phyloP scores from a whole-genome alignment of 352 stramenopile species.

The Globisporangium yorkense region DNA sequence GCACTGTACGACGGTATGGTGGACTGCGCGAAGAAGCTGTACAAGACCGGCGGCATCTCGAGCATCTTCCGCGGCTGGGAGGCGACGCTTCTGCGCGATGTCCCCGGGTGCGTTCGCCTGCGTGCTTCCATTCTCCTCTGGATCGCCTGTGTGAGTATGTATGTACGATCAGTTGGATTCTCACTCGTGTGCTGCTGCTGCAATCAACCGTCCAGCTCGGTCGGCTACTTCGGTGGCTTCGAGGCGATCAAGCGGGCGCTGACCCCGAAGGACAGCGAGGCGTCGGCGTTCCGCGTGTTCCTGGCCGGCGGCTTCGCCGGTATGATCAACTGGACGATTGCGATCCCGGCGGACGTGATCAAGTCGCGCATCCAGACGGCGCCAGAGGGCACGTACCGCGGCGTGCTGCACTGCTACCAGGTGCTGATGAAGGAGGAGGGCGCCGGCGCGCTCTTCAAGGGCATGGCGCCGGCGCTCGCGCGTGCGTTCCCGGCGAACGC shows the following conservation, averaged over 20 bases:
- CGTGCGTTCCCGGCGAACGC: conserved; percentile 95
- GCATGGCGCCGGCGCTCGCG: conserved; percentile 91
- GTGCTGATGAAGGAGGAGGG: conserved; percentile 95
- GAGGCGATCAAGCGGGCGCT: conserved; percentile 88
- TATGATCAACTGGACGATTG: conserved; percentile 93
- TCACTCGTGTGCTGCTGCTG: neutral
- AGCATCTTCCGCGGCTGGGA: conserved; percentile 94
- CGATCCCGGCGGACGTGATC: conserved; percentile 94
- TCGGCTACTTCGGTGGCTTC: conserved; percentile 95
- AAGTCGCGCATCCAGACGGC: conserved; percentile 97
- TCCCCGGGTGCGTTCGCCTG: conserved; percentile 74
- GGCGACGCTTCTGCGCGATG: conserved; percentile 92
- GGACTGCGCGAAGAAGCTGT: conserved; percentile 93
- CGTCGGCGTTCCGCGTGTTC: conserved; percentile 86
- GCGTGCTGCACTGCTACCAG: conserved; percentile 89
- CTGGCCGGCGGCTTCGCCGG: conserved; percentile 92
- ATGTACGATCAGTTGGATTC: neutral
- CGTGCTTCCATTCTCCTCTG: too few relatives aligned
- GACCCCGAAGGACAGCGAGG: conserved; percentile 72
- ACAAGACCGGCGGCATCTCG: conserved; percentile 86
- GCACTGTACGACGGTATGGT: conserved; percentile 93
- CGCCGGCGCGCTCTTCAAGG: conserved; percentile 90
- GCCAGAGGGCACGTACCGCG: conserved; percentile 92
- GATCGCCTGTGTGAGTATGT: neutral
- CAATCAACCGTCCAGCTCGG: conserved; percentile 41